Conservation (phyloP, 129 eudicot genomes). For the Helianthus tuberosus region DNA sequence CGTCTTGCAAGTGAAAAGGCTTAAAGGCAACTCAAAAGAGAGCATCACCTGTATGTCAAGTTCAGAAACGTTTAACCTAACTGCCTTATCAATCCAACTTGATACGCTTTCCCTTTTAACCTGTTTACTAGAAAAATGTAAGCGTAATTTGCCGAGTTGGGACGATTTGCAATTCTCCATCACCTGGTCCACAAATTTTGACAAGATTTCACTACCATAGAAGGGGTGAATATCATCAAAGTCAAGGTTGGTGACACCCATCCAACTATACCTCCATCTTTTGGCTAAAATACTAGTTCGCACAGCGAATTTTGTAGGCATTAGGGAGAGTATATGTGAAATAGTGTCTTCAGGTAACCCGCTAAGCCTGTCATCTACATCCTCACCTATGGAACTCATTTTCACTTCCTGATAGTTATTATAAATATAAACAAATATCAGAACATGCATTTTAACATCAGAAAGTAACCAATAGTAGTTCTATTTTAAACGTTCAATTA, state of each 20-base stretch:
- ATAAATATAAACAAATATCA: too few relatives aligned
- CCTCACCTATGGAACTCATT: too few relatives aligned
- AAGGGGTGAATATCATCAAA: not conserved
- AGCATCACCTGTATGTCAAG: slow-evolving; percentile 3
- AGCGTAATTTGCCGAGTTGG: slow-evolving; percentile 1
- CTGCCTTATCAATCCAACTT: slow-evolving; percentile 17
- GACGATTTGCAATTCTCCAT: not conserved
- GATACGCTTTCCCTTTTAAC: not conserved
- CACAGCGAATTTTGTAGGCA: slow-evolving; percentile 22
- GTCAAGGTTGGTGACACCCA: not conserved
- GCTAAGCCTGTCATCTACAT: slow-evolving; percentile 17
- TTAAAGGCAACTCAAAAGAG: not conserved
- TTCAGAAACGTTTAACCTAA: slow-evolving; percentile 7
- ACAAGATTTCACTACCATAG: not conserved
- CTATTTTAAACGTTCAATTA: too few relatives aligned
- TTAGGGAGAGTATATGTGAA: slow-evolving; percentile 27
- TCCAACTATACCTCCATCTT: slow-evolving; percentile 11
- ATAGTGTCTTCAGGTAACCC: slow-evolving; percentile 15
- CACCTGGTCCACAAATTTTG: not conserved
- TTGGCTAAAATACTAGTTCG: slow-evolving; percentile 20
- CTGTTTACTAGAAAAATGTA: not conserved
- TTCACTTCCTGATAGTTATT: too few relatives aligned
- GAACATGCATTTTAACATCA: too few relatives aligned
- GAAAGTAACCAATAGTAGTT: too few relatives aligned
- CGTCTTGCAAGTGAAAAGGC: slow-evolving; percentile 20